phyloP scores from a whole-genome alignment of 1,284 basidiomycete species.

The Trametes polyzona region DNA sequence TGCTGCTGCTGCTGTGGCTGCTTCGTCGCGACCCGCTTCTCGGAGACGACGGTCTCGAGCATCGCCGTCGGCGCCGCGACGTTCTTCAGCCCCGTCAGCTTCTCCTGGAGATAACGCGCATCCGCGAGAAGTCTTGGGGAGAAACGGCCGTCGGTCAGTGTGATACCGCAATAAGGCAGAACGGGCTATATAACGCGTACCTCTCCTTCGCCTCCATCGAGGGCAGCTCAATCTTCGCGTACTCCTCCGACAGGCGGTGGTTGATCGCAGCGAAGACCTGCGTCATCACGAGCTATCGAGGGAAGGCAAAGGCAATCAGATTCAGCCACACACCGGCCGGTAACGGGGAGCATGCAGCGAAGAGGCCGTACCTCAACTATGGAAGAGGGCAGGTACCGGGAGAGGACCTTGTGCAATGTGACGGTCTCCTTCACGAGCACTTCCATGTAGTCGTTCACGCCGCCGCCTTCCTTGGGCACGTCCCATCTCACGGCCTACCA shows the following conservation, averaged over 20 bases:
- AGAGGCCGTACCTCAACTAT: slow-evolving; percentile 72
- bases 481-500: slow-evolving; percentile 79
- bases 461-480: slow-evolving; percentile 53
- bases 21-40: slow-evolving; percentile 58
- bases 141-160: background rate
- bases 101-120: slow-evolving; percentile 75
- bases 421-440: slow-evolving; percentile 94
- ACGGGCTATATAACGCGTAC: slow-evolving; percentile 47
- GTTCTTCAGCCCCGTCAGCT: slow-evolving; percentile 72
- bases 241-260: slow-evolving; percentile 85
- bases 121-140: slow-evolving; percentile 71
- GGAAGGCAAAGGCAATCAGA: background rate
- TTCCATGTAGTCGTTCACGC: slow-evolving; percentile 85
- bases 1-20: slow-evolving; percentile 26
- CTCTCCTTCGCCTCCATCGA: slow-evolving; percentile 81
- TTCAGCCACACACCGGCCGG: background rate
- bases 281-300: slow-evolving; percentile 79
- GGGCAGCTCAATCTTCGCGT: slow-evolving; percentile 78
- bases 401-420: slow-evolving; percentile 95
- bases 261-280: slow-evolving; percentile 94
- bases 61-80: slow-evolving; percentile 70
- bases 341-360: background rate
- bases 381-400: slow-evolving; percentile 80
- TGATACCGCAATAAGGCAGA: background rate
- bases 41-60: slow-evolving; percentile 81